Evolutionary conservation across 108 stramenopile species (phyloP).

Genomic region (Fragilaria crotonensis): DNA sequence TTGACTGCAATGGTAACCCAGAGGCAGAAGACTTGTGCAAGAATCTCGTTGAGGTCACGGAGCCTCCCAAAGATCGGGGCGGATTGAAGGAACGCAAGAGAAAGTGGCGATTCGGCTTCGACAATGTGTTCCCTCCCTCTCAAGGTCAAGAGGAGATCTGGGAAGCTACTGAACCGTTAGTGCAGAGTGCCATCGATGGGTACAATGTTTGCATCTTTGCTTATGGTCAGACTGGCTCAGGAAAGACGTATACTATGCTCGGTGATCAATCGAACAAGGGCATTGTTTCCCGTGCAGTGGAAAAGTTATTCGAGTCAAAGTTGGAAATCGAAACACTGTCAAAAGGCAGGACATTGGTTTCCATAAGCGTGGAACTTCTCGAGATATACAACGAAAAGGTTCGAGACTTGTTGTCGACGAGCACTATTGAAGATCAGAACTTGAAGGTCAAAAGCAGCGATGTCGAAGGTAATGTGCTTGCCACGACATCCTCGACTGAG

Average conservation of each 20-base stretch:
- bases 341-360: conserved; percentile 44
- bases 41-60: conserved; percentile 55
- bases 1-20: conserved; percentile 21
- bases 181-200: conserved; percentile 79
- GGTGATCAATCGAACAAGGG: conserved; percentile 57
- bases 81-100: conserved; percentile 64
- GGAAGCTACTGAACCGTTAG: conserved; percentile 81
- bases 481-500: conserved; percentile 22
- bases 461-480: conserved; percentile 56
- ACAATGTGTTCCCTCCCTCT: conserved; percentile 52
- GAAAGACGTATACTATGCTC: conserved; percentile 97
- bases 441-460: conserved; percentile 55
- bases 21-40: conserved; percentile 64
- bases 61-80: conserved; percentile 76
- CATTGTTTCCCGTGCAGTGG: conserved; percentile 57
- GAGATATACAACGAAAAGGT: conserved; percentile 98
- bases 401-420: conserved; percentile 67
- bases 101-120: conserved; percentile 69
- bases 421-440: conserved; percentile 34
- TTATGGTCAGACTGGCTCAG: too few species aligned
- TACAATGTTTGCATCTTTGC: conserved; percentile 90
- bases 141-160: conserved; percentile 70
- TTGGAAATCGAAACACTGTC: conserved; percentile 32
- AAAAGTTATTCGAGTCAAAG: conserved; percentile 77
- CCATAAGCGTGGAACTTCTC: conserved; percentile 81